phyloP scores from a whole-genome alignment of 768 basidiomycete genomes.

The Tylopilus cervinicoccineus region DNA sequence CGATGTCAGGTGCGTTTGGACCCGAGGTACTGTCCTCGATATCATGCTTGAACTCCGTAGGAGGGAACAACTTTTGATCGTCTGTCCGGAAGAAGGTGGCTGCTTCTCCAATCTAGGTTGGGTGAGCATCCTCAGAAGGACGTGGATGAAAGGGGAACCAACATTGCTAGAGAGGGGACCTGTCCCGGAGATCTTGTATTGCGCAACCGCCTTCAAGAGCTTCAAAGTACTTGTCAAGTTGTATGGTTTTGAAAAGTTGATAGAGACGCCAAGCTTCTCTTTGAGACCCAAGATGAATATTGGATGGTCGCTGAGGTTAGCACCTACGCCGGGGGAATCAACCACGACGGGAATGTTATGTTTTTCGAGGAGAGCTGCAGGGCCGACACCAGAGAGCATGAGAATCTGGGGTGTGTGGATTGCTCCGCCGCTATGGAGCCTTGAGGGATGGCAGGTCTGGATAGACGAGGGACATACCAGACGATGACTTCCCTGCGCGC shows the following conservation, averaged over 20 bases:
- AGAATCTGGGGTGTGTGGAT: conserved; percentile 66
- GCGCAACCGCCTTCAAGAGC: conserved; percentile 31
- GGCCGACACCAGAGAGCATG: conserved; percentile 76
- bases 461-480: conserved; percentile 38
- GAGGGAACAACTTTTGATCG: conserved; percentile 29
- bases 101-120: conserved; percentile 24
- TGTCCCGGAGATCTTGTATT: conserved; percentile 42
- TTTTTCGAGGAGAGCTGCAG: conserved; percentile 48
- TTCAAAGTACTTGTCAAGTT: conserved; percentile 18
- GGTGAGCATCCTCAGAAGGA: not conserved
- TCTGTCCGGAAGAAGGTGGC: conserved; percentile 33
- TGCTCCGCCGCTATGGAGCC: conserved; percentile 47
- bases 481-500: conserved; percentile 60
- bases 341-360: conserved; percentile 52
- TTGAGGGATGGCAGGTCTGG: not conserved
- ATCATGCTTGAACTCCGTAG: conserved; percentile 22
- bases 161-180: conserved; percentile 58
- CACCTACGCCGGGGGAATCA: conserved; percentile 72
- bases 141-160: not conserved
- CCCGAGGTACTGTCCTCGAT: conserved; percentile 31
- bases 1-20: conserved; percentile 29
- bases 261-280: conserved; percentile 44
- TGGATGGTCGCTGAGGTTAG: conserved; percentile 68
- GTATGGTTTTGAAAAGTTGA: conserved; percentile 36
- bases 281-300: conserved; percentile 49